Conservation (phyloP, 441 rosid genomes). For the Isatis lusitanica region DNA sequence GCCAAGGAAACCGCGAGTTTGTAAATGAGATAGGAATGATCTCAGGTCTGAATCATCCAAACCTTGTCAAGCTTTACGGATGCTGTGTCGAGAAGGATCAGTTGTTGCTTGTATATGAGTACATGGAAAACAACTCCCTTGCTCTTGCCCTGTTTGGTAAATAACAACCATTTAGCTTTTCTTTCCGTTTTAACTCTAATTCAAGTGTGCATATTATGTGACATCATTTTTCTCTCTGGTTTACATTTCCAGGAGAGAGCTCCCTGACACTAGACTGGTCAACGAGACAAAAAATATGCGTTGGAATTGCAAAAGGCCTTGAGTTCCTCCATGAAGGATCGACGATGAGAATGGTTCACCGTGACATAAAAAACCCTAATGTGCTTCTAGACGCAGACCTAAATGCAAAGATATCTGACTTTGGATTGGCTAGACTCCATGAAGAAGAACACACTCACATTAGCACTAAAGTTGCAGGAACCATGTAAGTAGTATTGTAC, state of each 20-base stretch:
- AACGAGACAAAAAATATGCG: conserved; percentile 38
- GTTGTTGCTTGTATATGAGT: neutral
- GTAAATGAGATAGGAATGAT: conserved; percentile 32
- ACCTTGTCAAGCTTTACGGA: neutral
- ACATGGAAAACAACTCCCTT: conserved; percentile 58
- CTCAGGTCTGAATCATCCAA: neutral
- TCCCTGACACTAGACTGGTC: conserved; percentile 40
- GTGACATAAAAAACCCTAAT: conserved; percentile 54
- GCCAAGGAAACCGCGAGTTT: conserved; percentile 75
- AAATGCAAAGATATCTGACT: conserved; percentile 50
- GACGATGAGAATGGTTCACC: conserved; percentile 46
- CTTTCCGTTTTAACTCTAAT: neutral
- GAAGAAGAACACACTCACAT: conserved; percentile 51
- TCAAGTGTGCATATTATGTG: neutral
- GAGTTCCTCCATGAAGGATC: conserved; percentile 59
- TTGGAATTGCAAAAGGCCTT: conserved; percentile 48
- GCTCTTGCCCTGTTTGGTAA: conserved; percentile 58
- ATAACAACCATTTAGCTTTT: neutral
- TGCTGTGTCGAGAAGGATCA: neutral
- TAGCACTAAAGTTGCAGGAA: conserved; percentile 51
- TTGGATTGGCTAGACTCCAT: conserved; percentile 53
- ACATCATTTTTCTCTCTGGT: neutral
- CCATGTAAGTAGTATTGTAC: conserved; percentile 29
- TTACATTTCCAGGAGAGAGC: conserved; percentile 24
- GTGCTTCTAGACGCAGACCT: conserved; percentile 44